Evolutionary conservation across 805 yeast genomes (phyloP).

Genomic region (Cyberlindnera samutprakarnensis): DNA sequence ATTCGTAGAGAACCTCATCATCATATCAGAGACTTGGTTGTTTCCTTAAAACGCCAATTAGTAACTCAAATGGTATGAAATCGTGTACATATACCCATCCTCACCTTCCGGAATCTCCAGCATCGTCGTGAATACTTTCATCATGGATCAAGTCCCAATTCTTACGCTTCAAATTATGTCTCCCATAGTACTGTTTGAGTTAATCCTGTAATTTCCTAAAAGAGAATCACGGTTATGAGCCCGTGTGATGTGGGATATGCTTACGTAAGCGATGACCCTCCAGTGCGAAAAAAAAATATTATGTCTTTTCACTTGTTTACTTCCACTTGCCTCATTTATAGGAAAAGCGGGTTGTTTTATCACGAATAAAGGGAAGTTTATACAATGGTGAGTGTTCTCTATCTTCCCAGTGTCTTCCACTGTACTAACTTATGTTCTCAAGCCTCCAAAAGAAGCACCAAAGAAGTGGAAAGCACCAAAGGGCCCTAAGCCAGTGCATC

Average conservation of each 20-base stretch:
- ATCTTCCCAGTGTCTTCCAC: background rate
- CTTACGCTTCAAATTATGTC: background rate
- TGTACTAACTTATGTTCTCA: background rate
- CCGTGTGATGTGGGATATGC: no score
- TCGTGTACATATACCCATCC: background rate
- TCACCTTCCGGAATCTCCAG: constrained; percentile 2
- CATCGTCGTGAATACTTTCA: background rate
- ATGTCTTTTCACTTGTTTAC: background rate
- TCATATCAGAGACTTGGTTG: constrained; percentile 9
- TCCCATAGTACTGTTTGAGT: background rate
- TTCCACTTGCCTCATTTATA: background rate
- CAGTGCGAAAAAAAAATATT: no score
- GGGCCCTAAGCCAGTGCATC: constrained; percentile 87
- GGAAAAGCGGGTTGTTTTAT: no score
- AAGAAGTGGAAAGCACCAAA: constrained; percentile 84
- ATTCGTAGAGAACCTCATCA: constrained; percentile 2
- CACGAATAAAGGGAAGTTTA: background rate
- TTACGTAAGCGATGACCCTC: no score
- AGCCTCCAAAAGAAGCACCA: constrained; percentile 37
- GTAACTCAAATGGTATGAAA: background rate
- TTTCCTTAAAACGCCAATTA: background rate
- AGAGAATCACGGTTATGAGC: no score
- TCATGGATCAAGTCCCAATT: background rate
- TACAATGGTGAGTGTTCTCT: constrained; percentile 1
- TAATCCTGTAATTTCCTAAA: no score